phyloP scores from a whole-genome alignment of 2,329 filamentous ascomycete species.

The Aspergillus puulaauensis region DNA sequence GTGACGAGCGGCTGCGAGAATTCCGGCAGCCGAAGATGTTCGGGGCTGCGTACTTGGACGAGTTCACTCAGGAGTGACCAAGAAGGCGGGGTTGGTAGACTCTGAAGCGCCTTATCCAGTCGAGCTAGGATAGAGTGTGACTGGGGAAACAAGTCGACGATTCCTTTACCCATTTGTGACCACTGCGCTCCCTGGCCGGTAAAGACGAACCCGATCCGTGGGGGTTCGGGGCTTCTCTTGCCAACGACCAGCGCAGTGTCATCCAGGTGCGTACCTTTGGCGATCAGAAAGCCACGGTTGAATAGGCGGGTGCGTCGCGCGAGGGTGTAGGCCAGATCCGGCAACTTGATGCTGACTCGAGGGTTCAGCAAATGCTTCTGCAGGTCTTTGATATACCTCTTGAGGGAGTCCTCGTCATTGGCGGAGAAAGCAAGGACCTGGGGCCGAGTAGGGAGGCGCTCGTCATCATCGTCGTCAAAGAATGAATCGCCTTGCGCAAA shows the following conservation, averaged over 20 bases:
- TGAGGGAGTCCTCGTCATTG: not conserved
- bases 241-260: not conserved
- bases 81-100: not conserved
- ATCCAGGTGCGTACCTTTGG: not conserved
- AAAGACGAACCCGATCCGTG: conserved; percentile 20
- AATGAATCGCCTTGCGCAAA: not conserved
- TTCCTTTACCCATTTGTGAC: conserved; percentile 17
- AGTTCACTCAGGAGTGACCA: not conserved
- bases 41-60: not conserved
- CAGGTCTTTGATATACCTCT: not conserved
- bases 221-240: not conserved
- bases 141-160: conserved; percentile 13
- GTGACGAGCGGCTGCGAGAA: conserved; percentile 17
- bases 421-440: not conserved
- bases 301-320: not conserved
- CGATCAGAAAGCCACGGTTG: not conserved
- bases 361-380: not conserved
- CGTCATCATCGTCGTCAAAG: not conserved
- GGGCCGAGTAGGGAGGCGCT: not conserved
- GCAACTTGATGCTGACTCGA: not conserved
- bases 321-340: not conserved
- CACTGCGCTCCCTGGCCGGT: conserved; percentile 27
- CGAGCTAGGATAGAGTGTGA: not conserved
- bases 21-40: not conserved
- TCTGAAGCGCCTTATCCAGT: not conserved